Percentiles rank a stretch among this genome's conserved stretches.
These are phyloP conservation scores for Russula emetica DNA, from an alignment of 768 basidiomycete genomes.

Conservation along the genomic window DNA sequence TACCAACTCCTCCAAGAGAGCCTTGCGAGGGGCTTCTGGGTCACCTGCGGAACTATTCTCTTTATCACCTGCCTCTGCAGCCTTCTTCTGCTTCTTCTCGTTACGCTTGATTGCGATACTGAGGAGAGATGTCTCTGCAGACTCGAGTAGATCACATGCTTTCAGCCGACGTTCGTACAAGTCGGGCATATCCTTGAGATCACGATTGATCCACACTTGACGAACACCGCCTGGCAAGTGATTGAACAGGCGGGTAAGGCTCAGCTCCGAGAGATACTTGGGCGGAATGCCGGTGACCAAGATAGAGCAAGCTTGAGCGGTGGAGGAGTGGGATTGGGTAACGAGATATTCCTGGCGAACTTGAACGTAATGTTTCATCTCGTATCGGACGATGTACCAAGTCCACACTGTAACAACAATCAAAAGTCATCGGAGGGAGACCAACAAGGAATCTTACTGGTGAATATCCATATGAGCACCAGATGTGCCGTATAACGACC, in stretches of 20 bases:
- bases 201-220: constrained; percentile 87
- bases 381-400: constrained; percentile 71
- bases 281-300: constrained; percentile 86
- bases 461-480: constrained; percentile 70
- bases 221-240: constrained; percentile 87
- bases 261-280: constrained; percentile 66
- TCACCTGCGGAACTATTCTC: constrained; percentile 28
- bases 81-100: constrained; percentile 49
- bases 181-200: constrained; percentile 84
- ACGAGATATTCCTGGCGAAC: constrained; percentile 82
- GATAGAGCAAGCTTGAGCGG: constrained; percentile 85
- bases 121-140: constrained; percentile 75
- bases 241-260: constrained; percentile 65
- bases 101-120: constrained; percentile 72
- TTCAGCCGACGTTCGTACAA: constrained; percentile 69
- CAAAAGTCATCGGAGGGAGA: neutral
- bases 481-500: constrained; percentile 74
- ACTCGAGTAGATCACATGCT: constrained; percentile 78
- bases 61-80: constrained; percentile 36
- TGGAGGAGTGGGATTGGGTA: constrained; percentile 62
- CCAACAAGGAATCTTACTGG: constrained; percentile 46
- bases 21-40: constrained; percentile 32
- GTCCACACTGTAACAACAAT: constrained; percentile 63
- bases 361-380: constrained; percentile 76
- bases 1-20: constrained; percentile 46